Percentiles rank a stretch among this genome's conserved stretches.
These are phyloP conservation scores for Microsporum ferrugineum DNA, from an alignment of 2,329 filamentous ascomycete genomes.

Conservation along the genomic window DNA sequence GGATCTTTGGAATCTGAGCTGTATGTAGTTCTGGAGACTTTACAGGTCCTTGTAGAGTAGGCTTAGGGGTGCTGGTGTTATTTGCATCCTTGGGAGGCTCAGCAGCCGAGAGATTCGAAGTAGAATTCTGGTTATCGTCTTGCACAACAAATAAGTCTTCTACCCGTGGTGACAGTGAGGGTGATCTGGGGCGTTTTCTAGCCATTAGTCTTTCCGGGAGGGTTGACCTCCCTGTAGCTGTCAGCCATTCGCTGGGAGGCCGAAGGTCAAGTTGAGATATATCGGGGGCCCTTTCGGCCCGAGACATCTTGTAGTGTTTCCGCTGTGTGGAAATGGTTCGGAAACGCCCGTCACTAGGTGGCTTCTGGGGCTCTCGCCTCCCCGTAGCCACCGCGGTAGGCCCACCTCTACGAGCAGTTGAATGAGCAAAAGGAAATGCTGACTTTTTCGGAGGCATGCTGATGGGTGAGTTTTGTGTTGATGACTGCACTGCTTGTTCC, in stretches of 20 bases:
- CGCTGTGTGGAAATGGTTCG: conserved; percentile 20
- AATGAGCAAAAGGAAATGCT: neutral
- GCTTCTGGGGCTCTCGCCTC: neutral
- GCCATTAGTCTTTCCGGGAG: neutral
- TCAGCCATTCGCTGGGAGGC: conserved; percentile 25
- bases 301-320: conserved; percentile 24
- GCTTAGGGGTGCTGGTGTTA: neutral
- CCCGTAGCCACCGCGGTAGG: neutral
- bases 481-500: neutral
- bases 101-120: neutral
- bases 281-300: conserved; percentile 27
- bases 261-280: conserved; percentile 27
- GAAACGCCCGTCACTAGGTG: conserved; percentile 8
- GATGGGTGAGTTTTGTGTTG: neutral
- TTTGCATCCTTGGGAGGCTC: neutral
- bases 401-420: neutral
- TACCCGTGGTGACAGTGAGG: neutral
- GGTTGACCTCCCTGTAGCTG: neutral
- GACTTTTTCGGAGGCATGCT: neutral
- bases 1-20: neutral
- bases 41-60: neutral
- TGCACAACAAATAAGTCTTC: neutral
- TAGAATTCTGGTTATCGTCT: neutral
- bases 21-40: neutral
- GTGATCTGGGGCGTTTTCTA: neutral